Conservation (phyloP, 164 flowering plant species). For the Aristolochia contorta region DNA sequence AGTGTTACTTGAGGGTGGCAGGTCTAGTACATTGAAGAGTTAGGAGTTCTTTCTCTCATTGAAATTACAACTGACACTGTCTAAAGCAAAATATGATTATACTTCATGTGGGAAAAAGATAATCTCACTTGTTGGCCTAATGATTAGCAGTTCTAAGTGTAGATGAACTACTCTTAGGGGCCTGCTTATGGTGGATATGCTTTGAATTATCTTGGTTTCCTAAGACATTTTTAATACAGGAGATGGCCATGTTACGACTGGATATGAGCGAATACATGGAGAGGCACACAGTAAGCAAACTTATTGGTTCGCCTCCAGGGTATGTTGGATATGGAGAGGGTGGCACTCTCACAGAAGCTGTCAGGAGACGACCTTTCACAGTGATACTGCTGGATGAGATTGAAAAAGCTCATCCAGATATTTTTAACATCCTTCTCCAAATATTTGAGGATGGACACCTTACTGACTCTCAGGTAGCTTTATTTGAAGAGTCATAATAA, state of each 20-base stretch:
- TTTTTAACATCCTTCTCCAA: constrained; percentile 83
- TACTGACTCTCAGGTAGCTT: constrained; percentile 72
- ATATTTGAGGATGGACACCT: constrained; percentile 88
- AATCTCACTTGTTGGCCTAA: no score
- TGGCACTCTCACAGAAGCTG: constrained; percentile 77
- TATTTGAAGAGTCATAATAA: not conserved
- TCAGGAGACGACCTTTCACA: constrained; percentile 69
- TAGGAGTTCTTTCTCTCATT: no score
- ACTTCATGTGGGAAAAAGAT: no score
- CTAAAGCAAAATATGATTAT: no score
- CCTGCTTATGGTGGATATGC: no score
- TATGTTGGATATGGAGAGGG: constrained; percentile 89
- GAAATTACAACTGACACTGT: no score
- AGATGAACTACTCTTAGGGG: no score
- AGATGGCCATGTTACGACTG: constrained; percentile 65
- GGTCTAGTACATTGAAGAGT: no score
- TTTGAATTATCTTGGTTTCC: no score
- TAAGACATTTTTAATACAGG: constrained; percentile 25
- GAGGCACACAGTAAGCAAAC: constrained; percentile 70
- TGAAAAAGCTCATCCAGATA: constrained; percentile 90
- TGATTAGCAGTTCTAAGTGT: no score
- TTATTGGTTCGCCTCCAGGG: constrained; percentile 92
- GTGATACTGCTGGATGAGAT: constrained; percentile 82
- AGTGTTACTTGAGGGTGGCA: no score
- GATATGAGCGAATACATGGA: constrained; percentile 98